phyloP scores from a whole-genome alignment of 1,284 basidiomycete species.

The Marasmius oreades region DNA sequence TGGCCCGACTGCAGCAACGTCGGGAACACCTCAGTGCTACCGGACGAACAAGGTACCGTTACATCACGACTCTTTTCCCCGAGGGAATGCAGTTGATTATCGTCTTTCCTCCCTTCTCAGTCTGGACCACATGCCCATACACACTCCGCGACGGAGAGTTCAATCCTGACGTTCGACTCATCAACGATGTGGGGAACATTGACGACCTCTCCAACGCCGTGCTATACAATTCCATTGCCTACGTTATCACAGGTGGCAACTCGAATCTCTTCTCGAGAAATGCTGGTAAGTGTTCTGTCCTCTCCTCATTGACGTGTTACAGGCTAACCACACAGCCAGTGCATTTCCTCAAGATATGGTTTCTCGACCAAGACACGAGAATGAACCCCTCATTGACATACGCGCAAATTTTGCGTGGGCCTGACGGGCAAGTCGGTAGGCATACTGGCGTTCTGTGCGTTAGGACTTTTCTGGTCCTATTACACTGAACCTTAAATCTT shows the following conservation, averaged over 20 bases:
- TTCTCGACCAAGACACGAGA: constrained; percentile 50
- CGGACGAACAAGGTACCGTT: not conserved
- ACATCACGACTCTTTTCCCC: not conserved
- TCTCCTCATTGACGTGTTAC: too few relatives aligned
- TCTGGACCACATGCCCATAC: constrained; percentile 61
- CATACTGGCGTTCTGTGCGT: constrained; percentile 57
- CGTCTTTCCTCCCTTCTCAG: constrained; percentile 26
- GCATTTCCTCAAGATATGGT: constrained; percentile 52
- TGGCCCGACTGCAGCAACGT: constrained; percentile 57
- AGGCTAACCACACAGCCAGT: constrained; percentile 29
- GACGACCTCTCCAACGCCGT: constrained; percentile 55
- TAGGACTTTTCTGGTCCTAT: not conserved
- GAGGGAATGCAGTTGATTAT: not conserved
- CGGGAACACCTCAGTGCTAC: constrained; percentile 31
- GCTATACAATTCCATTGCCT: constrained; percentile 59
- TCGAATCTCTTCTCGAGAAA: constrained; percentile 27
- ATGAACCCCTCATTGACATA: constrained; percentile 72
- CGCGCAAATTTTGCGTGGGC: constrained; percentile 63
- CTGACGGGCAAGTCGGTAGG: constrained; percentile 46
- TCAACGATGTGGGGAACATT: constrained; percentile 53
- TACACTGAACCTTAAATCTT: constrained; percentile 13
- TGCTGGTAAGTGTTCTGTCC: constrained; percentile 33
- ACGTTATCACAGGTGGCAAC: constrained; percentile 34
- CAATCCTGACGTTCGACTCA: constrained; percentile 59
- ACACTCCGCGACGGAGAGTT: constrained; percentile 53